phyloP scores from a whole-genome alignment of 768 basidiomycete genomes.

The Termitomyces sp. region DNA sequence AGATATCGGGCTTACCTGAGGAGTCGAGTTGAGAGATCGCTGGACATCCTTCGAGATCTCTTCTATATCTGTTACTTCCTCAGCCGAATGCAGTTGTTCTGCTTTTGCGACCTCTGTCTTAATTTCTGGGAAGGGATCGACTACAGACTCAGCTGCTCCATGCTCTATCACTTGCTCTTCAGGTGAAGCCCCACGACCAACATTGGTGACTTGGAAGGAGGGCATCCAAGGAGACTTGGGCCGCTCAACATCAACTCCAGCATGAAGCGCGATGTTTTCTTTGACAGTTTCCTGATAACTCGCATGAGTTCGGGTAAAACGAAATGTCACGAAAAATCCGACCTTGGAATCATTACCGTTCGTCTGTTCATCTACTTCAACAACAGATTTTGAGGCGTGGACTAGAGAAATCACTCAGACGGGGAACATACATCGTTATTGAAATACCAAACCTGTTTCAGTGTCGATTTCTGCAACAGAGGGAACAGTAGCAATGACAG shows the following conservation, averaged over 20 bases:
- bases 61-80: not conserved
- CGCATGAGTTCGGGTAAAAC: not conserved
- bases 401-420: not conserved
- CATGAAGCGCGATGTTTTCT: not conserved
- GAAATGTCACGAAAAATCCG: not conserved
- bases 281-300: not conserved
- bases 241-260: constrained; percentile 25
- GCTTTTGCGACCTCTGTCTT: not conserved
- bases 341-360: not conserved
- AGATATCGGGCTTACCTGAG: constrained; percentile 7
- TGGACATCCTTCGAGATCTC: constrained; percentile 1
- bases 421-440: not conserved
- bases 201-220: constrained; percentile 45
- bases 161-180: constrained; percentile 10
- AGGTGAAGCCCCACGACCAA: constrained; percentile 22
- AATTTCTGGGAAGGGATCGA: not conserved
- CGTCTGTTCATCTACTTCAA: not conserved
- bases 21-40: not conserved
- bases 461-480: not conserved
- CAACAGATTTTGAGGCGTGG: not conserved
- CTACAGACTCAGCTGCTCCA: not conserved
- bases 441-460: not conserved
- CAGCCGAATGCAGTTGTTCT: not conserved
- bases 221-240: constrained; percentile 49
- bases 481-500: not conserved